Conservation (phyloP, 176 grass and related monocot genomes). For the Hyparrhenia diplandra region DNA sequence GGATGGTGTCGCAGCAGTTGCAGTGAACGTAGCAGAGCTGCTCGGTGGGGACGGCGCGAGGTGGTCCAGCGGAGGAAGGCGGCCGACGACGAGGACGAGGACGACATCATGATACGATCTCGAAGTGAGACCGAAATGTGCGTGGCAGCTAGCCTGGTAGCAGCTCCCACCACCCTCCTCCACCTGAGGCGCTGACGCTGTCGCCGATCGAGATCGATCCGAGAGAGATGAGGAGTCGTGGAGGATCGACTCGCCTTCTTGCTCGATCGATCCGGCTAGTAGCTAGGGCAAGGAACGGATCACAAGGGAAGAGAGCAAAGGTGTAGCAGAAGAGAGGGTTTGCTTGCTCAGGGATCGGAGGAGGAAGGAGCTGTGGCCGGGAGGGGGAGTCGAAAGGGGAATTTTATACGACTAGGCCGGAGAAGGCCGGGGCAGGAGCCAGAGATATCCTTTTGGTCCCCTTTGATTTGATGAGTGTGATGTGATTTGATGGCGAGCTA, state of each 20-base stretch:
- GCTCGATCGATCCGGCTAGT: neutral
- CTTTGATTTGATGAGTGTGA: conserved; percentile 60
- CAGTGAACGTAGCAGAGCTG: conserved; percentile 99
- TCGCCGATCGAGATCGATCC: neutral
- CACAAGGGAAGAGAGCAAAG: neutral
- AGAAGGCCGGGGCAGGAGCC: neutral
- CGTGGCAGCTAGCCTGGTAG: neutral
- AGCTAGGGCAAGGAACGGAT: neutral
- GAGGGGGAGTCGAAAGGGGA: neutral
- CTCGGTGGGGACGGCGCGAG: conserved; percentile 88
- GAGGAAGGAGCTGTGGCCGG: neutral
- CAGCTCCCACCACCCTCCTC: neutral
- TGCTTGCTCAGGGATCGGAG: neutral
- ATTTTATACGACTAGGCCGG: conserved; percentile 29
- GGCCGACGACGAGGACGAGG: conserved; percentile 72
- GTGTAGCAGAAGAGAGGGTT: neutral
- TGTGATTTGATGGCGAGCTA: conserved; percentile 65
- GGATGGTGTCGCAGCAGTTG: conserved; percentile 98
- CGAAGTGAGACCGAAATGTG: neutral
- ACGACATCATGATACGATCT: conserved; percentile 33
- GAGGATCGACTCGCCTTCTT: neutral
- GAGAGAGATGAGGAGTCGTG: neutral
- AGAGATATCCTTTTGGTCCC: conserved; percentile 50
- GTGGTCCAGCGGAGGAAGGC: conserved; percentile 82
- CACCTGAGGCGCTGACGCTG: conserved; percentile 22